Evolutionary conservation across 108 stramenopile species (phyloP).

Genomic region (Pseudonitzschia pungens): DNA sequence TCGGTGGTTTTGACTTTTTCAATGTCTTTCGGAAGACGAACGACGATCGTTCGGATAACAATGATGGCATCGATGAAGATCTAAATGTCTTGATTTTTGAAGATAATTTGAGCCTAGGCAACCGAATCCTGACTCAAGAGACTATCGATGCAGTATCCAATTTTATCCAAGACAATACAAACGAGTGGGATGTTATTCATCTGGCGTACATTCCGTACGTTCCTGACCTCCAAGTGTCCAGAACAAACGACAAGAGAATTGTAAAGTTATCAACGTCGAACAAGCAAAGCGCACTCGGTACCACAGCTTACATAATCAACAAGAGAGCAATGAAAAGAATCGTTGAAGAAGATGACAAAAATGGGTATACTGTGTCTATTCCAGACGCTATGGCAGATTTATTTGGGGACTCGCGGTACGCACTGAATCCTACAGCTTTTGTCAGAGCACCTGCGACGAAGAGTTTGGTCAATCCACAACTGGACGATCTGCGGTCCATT

Average conservation of each 20-base stretch:
- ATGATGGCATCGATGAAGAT: neutral
- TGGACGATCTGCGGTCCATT: constrained; percentile 41
- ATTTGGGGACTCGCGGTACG: constrained; percentile 45
- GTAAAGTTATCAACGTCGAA: constrained; percentile 30
- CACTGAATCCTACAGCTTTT: constrained; percentile 39
- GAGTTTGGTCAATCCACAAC: constrained; percentile 52
- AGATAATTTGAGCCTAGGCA: constrained; percentile 39
- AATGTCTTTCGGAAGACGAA: neutral
- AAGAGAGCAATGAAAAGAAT: constrained; percentile 33
- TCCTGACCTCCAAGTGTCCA: constrained; percentile 29
- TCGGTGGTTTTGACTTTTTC: constrained; percentile 2
- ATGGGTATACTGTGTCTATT: constrained; percentile 38
- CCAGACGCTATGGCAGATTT: constrained; percentile 49
- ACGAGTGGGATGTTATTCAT: constrained; percentile 41
- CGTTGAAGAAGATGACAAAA: constrained; percentile 29
- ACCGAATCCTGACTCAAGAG: constrained; percentile 18
- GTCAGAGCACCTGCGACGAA: constrained; percentile 40
- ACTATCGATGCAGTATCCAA: constrained; percentile 21
- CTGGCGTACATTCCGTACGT: constrained; percentile 51
- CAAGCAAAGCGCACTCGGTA: constrained; percentile 39
- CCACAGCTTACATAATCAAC: constrained; percentile 47
- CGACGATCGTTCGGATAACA: neutral
- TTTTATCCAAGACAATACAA: constrained; percentile 12
- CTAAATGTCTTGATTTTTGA: constrained; percentile 39
- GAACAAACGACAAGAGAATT: constrained; percentile 27